These are phyloP conservation scores for Sedum album DNA, from an alignment of 164 flowering plant genomes.

Conservation along the genomic window DNA sequence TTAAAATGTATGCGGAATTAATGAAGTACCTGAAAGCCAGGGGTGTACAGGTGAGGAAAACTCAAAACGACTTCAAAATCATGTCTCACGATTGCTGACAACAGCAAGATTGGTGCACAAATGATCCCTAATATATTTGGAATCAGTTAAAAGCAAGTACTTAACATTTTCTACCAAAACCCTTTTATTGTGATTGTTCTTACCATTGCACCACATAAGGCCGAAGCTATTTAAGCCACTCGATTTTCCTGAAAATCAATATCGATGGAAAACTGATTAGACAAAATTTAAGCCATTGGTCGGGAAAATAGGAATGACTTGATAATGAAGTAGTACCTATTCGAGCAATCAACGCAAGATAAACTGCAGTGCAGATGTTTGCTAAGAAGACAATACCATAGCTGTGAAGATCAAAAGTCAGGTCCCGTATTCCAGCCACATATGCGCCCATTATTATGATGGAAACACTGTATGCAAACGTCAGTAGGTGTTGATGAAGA, in stretches of 20 bases:
- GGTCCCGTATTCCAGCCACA: constrained; percentile 38
- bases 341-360: constrained; percentile 39
- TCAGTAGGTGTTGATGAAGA: constrained; percentile 13
- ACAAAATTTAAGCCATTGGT: not conserved
- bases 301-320: not conserved
- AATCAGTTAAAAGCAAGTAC: not conserved
- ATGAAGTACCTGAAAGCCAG: constrained; percentile 35
- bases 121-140: constrained; percentile 22
- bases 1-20: not conserved
- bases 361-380: constrained; percentile 36
- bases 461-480: constrained; percentile 35
- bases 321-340: constrained; percentile 19
- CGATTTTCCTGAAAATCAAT: constrained; percentile 33
- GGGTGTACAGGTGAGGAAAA: constrained; percentile 27
- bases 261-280: constrained; percentile 3
- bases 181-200: constrained; percentile 14
- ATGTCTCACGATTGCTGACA: constrained; percentile 29
- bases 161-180: too few species aligned
- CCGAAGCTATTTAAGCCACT: constrained; percentile 62
- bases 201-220: constrained; percentile 69
- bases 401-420: constrained; percentile 33
- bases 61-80: constrained; percentile 22
- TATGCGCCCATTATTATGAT: constrained; percentile 38
- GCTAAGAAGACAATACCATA: constrained; percentile 34
- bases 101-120: constrained; percentile 32